These are phyloP conservation scores for Tylopilus subfusipes DNA, from an alignment of 768 basidiomycete species.

Conservation along the genomic window DNA sequence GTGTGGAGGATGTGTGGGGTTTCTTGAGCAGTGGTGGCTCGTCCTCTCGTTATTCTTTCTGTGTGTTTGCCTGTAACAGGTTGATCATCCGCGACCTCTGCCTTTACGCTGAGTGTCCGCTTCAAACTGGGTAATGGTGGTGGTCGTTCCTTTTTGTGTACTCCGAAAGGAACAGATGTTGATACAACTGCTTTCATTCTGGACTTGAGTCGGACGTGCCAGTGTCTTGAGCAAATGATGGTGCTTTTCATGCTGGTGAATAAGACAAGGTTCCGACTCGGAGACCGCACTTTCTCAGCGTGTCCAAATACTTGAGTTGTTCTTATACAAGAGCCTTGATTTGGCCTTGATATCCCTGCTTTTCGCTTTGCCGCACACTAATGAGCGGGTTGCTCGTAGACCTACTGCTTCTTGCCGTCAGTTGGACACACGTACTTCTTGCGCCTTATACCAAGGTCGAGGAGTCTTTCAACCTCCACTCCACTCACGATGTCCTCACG, in stretches of 20 bases:
- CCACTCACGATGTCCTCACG: constrained; percentile 80
- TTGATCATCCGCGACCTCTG: constrained; percentile 39
- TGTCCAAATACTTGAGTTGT: background rate
- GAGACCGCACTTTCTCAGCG: too few species aligned
- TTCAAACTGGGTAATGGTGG: constrained; percentile 43
- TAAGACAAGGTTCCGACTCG: too few species aligned
- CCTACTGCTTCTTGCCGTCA: constrained; percentile 43
- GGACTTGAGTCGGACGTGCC: background rate
- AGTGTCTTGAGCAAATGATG: too few species aligned
- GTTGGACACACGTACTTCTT: constrained; percentile 67
- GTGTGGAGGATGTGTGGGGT: constrained; percentile 17
- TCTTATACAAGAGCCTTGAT: background rate
- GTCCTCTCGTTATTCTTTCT: constrained; percentile 46
- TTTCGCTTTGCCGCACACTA: background rate
- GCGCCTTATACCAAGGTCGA: constrained; percentile 96
- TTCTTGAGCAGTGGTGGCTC: constrained; percentile 42
- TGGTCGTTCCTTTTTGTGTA: constrained; percentile 54
- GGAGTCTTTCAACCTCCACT: constrained; percentile 95
- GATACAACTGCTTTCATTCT: constrained; percentile 52
- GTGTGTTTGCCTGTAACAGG: constrained; percentile 33
- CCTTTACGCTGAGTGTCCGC: constrained; percentile 36
- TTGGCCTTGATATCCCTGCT: background rate
- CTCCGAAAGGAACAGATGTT: constrained; percentile 52
- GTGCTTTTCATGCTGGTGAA: too few species aligned
- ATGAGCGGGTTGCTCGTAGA: constrained; percentile 41